These are phyloP conservation scores for Fraxinus albicans DNA, from an alignment of 305 asterid species.

Conservation along the genomic window DNA sequence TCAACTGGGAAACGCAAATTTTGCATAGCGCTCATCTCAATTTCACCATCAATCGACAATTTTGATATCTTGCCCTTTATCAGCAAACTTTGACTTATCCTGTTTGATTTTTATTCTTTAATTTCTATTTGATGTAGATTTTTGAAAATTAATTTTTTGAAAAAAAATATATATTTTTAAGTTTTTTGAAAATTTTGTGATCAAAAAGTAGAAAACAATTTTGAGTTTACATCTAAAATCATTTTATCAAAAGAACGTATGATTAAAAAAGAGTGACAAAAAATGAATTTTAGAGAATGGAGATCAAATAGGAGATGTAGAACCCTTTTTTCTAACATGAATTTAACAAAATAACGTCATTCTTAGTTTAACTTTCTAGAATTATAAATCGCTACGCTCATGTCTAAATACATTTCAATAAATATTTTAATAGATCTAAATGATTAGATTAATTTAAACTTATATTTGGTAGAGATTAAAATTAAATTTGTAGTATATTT, in stretches of 20 bases:
- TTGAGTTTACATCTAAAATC: background rate
- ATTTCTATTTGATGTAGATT: background rate
- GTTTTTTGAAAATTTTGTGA: no score
- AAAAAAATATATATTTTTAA: no score
- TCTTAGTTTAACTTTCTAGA: background rate
- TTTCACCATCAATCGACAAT: background rate
- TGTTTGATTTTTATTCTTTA: background rate
- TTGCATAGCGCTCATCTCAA: background rate
- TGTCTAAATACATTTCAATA: background rate
- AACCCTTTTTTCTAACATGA: background rate
- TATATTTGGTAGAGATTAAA: no score
- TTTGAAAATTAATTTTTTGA: no score
- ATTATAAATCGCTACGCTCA: background rate
- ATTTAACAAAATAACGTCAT: background rate
- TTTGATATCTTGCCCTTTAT: background rate
- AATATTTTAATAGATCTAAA: background rate
- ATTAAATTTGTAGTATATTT: no score
- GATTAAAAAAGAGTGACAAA: no score
- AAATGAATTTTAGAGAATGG: background rate
- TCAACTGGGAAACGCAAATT: background rate
- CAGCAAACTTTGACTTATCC: constrained; percentile 25
- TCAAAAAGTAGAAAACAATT: background rate
- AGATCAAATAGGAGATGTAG: background rate
- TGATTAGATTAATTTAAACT: background rate
- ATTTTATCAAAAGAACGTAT: no score